Evolutionary conservation across 331 rosid genomes (phyloP).

Genomic region (Malus hybrid): DNA sequence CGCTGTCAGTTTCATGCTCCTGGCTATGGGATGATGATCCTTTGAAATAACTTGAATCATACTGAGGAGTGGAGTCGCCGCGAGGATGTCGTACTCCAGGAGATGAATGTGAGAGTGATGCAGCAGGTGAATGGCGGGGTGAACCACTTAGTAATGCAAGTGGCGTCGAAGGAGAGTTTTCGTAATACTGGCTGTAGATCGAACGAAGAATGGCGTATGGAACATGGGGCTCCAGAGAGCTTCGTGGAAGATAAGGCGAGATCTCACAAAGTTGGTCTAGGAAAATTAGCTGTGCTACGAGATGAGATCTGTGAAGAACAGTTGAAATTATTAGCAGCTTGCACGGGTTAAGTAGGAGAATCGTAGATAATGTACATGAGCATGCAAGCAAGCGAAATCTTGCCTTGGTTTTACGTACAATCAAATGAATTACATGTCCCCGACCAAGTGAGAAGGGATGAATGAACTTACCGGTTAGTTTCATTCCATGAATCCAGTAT

Average conservation of each 20-base stretch:
- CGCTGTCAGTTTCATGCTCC: constrained; percentile 47
- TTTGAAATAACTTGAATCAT: constrained; percentile 60
- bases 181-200: constrained; percentile 82
- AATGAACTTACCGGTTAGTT: constrained; percentile 42
- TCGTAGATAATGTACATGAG: background rate
- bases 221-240: constrained; percentile 66
- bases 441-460: background rate
- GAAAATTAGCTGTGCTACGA: constrained; percentile 81
- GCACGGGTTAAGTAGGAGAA: background rate
- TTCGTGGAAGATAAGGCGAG: constrained; percentile 92
- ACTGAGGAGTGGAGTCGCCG: constrained; percentile 58
- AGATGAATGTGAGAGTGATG: constrained; percentile 66
- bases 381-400: background rate
- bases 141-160: constrained; percentile 62
- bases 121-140: constrained; percentile 84
- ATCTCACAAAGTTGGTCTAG: constrained; percentile 92
- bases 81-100: constrained; percentile 59
- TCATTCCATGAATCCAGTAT: constrained; percentile 89
- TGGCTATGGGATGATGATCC: constrained; percentile 68
- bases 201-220: constrained; percentile 93
- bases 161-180: constrained; percentile 57
- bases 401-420: background rate
- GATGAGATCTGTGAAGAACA: constrained; percentile 65
- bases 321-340: background rate
- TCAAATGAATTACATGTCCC: background rate